Percentiles rank a stretch among this genome's conserved stretches.
These are phyloP conservation scores for Daedaleopsis sinensis DNA, from an alignment of 768 basidiomycete species.

Conservation along the genomic window DNA sequence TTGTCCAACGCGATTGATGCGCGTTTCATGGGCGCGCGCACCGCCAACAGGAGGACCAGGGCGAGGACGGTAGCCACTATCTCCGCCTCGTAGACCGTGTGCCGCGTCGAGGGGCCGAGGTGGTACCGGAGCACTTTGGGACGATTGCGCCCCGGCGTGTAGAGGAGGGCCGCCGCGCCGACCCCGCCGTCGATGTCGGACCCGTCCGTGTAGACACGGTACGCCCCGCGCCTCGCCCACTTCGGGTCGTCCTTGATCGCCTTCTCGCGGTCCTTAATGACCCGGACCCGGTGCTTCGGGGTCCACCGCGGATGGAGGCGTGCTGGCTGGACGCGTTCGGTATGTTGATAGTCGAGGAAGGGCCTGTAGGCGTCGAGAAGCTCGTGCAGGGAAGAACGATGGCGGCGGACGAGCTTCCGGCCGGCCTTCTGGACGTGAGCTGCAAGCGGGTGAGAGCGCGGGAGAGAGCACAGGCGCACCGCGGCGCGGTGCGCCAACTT, in stretches of 20 bases:
- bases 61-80: conserved; percentile 12
- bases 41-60: conserved; percentile 22
- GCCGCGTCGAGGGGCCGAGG: conserved; percentile 25
- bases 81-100: conserved; percentile 35
- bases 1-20: not conserved
- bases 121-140: conserved; percentile 11
- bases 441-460: conserved; percentile 11
- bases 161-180: not conserved
- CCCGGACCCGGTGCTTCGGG: not conserved
- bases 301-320: not conserved
- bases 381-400: not conserved
- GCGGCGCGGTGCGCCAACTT: not conserved
- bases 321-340: not conserved
- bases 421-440: not conserved
- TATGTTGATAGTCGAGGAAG: not conserved
- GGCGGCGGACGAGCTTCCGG: not conserved
- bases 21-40: no score
- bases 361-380: not conserved
- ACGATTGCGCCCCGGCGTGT: not conserved
- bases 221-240: not conserved
- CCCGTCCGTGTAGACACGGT: conserved; percentile 32
- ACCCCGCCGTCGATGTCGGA: conserved; percentile 25
- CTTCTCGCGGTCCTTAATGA: not conserved
- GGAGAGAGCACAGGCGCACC: conserved; percentile 3
- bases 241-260: not conserved